Evolutionary conservation across 2,329 filamentous ascomycete genomes (phyloP).

Genomic region (Metarhizium album): DNA sequence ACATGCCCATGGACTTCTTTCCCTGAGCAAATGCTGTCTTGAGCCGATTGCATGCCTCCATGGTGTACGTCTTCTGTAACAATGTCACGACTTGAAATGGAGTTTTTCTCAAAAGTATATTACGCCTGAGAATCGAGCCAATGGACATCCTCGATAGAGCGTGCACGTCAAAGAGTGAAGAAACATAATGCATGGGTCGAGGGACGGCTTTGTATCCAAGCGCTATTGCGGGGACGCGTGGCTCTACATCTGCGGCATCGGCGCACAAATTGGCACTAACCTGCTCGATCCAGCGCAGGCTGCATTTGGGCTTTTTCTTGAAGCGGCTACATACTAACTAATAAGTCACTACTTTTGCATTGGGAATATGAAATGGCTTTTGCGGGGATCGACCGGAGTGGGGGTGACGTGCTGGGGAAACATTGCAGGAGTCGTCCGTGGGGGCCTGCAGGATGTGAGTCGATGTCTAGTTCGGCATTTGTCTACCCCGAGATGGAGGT

Average conservation of each 20-base stretch:
- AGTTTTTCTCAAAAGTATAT: not conserved
- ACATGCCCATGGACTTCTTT: slow-evolving; percentile 43
- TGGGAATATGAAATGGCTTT: not conserved
- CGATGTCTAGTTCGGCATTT: too few species aligned
- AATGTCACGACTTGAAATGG: not conserved
- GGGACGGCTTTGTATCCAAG: not conserved
- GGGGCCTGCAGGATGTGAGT: not conserved
- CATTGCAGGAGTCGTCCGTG: not conserved
- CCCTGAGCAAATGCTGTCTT: slow-evolving; percentile 37
- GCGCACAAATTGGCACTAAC: not conserved
- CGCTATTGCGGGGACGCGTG: not conserved
- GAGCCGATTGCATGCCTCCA: slow-evolving; percentile 37
- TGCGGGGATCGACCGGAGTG: not conserved
- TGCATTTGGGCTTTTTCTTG: not conserved
- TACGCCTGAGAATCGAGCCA: not conserved
- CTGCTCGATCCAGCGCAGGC: too few species aligned
- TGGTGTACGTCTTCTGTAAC: slow-evolving; percentile 11
- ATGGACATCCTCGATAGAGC: not conserved
- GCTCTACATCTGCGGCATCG: not conserved
- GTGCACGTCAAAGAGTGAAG: not conserved
- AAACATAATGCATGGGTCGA: not conserved
- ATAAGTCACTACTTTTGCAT: not conserved
- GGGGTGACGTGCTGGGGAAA: not conserved
- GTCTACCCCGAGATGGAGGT: not conserved
- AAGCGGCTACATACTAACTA: too few species aligned